Base-by-base conservation (phyloP, 352 stramenopile species). In the Phytophthora pistaciae region DNA sequence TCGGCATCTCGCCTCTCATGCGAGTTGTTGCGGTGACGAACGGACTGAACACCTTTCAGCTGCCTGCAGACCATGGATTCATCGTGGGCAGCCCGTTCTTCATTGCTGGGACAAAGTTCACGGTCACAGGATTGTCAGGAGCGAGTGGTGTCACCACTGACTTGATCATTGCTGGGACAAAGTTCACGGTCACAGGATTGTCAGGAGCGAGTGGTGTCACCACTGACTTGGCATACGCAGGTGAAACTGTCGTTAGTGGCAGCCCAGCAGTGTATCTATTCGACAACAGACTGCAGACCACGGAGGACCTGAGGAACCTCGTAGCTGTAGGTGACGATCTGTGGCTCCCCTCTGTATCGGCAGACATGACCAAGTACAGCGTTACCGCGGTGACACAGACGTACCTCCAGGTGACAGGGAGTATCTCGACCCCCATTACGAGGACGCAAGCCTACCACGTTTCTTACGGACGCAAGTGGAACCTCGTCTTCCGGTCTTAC, bases 401-500 rank as follows among this genome's bases (percentile, higher is more conserved):
- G 4, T 89, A 75, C 20, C 57, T 95, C 7, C 49, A 74, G 2
- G 85, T 94, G 2, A 77, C 59, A 18, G 88, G 87, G 1, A 66
- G 73, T 3, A 91, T 95, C 48, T 72, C 74, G 23, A 60, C 75
- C 5, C 67, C 50, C 2, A 70, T 94, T 54, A 44, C 88, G 3
- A 80, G 72, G 49, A 66, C 49, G 2, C 76, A 60, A 5, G 80
- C 74, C 0, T 81, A 81, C 13, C 64, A 85, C 20, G 65, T 80
- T 8, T 63, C 72, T 6, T 83, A 80, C 53, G 88, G 88, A n/a
- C 79, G 66, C 1, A 81, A 75, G 38, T 95, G 88, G 83, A 76
- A 82, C 9, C 68, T 95, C 14, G 75, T 92, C 2, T 95, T 95
- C 31, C 82, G 87, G 1, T 94, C 87, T 0, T 93, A 87, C 53